Conservation (phyloP, 2,329 filamentous ascomycete genomes). For the Aspergillus thermomutatus region DNA sequence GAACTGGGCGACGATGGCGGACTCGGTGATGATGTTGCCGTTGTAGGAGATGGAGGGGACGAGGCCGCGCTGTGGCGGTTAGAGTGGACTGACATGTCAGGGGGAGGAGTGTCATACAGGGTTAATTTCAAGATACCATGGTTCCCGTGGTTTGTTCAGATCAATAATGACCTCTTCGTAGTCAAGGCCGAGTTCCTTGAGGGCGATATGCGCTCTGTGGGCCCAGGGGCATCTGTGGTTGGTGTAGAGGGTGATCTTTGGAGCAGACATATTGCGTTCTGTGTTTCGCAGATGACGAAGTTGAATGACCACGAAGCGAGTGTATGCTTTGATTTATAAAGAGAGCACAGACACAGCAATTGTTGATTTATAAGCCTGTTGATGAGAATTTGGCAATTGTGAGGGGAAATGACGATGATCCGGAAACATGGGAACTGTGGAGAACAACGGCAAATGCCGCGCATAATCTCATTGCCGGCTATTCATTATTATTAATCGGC, state of each 20-base stretch:
- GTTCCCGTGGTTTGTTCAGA: conserved; percentile 63
- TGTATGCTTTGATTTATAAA: background rate
- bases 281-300: background rate
- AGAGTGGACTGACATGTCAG: background rate
- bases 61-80: conserved; percentile 57
- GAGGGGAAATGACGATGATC: background rate
- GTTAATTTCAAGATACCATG: conserved; percentile 74
- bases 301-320: background rate
- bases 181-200: conserved; percentile 62
- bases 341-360: background rate
- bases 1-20: conserved; percentile 69
- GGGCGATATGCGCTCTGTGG: conserved; percentile 70
- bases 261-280: conserved; percentile 26
- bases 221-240: conserved; percentile 69
- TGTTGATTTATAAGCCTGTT: background rate
- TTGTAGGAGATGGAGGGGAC: conserved; percentile 69
- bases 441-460: background rate
- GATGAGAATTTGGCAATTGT: background rate
- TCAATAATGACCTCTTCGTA: conserved; percentile 73
- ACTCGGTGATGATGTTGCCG: conserved; percentile 70
- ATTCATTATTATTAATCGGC: background rate
- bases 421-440: background rate
- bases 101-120: conserved; percentile 45
- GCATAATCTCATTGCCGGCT: background rate
- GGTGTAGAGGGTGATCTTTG: conserved; percentile 66